Percentiles rank a stretch among this genome's conserved stretches.
Evolutionary conservation across 192 early-diverging fungal genomes (phyloP).

Genomic region (Paraglomus brasilianum): DNA sequence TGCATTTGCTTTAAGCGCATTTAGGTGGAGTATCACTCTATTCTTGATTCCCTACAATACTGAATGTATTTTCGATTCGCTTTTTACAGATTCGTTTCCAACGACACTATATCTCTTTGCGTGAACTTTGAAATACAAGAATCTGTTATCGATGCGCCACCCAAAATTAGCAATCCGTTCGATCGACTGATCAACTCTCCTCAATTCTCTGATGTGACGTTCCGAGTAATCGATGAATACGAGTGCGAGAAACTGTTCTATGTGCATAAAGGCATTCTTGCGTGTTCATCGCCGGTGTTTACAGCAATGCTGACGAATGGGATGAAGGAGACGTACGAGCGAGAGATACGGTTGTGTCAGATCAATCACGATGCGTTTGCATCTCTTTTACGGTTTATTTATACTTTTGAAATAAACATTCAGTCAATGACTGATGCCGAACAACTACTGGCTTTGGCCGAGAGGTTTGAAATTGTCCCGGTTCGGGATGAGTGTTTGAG

Average conservation of each 20-base stretch:
- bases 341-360: slow-evolving; percentile 25
- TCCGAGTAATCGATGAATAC: slow-evolving; percentile 28
- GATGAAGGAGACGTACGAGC: slow-evolving; percentile 21
- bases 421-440: slow-evolving; percentile 30
- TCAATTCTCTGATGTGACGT: slow-evolving; percentile 38
- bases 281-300: slow-evolving; percentile 25
- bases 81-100: slow-evolving; percentile 28
- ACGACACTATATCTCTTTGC: slow-evolving; percentile 33
- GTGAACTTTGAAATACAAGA: slow-evolving; percentile 39
- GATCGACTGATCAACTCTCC: slow-evolving; percentile 30
- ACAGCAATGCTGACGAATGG: slow-evolving; percentile 24
- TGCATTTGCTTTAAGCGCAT: too few species aligned
- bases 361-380: slow-evolving; percentile 31
- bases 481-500: slow-evolving; percentile 34
- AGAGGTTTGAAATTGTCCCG: slow-evolving; percentile 34
- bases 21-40: too few species aligned
- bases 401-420: slow-evolving; percentile 28
- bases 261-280: slow-evolving; percentile 24
- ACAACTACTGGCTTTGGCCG: slow-evolving; percentile 31
- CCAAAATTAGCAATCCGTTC: slow-evolving; percentile 24
- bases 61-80: background rate
- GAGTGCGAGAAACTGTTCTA: slow-evolving; percentile 24
- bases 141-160: slow-evolving; percentile 27
- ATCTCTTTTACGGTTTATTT: slow-evolving; percentile 26
- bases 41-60: too few species aligned